Evolutionary conservation across 495 filamentous ascomycete species (phyloP), one percentile per base, ranked within the genome.

Genomic region (Podospora fimiseda): DNA sequence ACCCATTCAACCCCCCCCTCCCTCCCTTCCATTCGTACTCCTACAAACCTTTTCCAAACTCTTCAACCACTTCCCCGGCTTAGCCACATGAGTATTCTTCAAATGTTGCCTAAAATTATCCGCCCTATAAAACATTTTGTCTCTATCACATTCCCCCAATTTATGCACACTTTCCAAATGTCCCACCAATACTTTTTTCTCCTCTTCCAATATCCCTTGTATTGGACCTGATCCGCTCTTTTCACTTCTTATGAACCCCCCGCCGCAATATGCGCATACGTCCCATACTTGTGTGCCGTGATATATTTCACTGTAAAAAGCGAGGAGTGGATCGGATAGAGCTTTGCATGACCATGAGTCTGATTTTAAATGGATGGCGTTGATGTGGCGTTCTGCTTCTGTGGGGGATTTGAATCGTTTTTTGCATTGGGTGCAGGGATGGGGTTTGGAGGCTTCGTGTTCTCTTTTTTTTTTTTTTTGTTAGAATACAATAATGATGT

Each of bases 391-490:
- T 61, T 93, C 89, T 16, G 88, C 88, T 72, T 95, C 89, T 56
- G 91, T 92, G 58, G 90, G 92, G 65, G 88, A 88, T 62, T 95
- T 93, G 75, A 95, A 95, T 15, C 88, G 79, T 63, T 89, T 90
- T 38, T 80, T 80, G 68, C 89, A 95, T 61, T 81, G 90, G 24
- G 78, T 72, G 63, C 89, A 95, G 9, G 77, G 75, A 63, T 93
- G 89, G 57, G 90, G 88, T 60, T 90, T 93, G 63, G 91, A 88
- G 60, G 81, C 77, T 58, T 87, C 83, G 63, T 95, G 89, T 30
- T 55, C 50, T 20, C 68, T 70, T 46, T 3, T 53, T 48, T 19
- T 58, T 62, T 20, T 7, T 3, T 49, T n/a, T 2, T 33, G 7
- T 3, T 18, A 21, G 43, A 21, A 18, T 16, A n/a, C n/a, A n/a